Percentiles rank a stretch among this genome's conserved stretches.
phyloP scores from a whole-genome alignment of 2,329 filamentous ascomycete genomes.

The Dichotomopilus funicola region DNA sequence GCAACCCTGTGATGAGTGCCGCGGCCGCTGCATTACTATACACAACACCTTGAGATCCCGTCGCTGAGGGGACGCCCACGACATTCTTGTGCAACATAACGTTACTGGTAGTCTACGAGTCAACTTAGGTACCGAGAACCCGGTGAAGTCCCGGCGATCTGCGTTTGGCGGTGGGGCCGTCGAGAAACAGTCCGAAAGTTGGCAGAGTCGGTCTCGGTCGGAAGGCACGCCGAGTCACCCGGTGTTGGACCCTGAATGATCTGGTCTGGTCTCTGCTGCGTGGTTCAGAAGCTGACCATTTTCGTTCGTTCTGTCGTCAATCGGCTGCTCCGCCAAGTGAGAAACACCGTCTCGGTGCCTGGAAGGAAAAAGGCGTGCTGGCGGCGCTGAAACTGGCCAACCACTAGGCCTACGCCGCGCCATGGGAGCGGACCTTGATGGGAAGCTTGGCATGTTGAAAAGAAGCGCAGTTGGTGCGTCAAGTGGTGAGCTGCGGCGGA shows the following conservation, averaged over 20 bases:
- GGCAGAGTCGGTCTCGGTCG: too few relatives aligned
- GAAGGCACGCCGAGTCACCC: too few relatives aligned
- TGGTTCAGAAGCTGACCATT: not conserved
- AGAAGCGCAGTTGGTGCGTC: not conserved
- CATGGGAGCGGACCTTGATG: constrained; percentile 5
- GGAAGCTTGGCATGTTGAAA: not conserved
- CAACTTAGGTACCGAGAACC: too few relatives aligned
- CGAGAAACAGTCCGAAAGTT: too few relatives aligned
- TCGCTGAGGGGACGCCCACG: too few relatives aligned
- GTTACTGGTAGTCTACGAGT: too few relatives aligned
- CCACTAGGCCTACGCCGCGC: constrained; percentile 10
- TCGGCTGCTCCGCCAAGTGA: not conserved
- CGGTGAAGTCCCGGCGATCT: too few relatives aligned
- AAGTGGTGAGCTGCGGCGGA: not conserved
- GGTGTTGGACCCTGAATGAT: not conserved
- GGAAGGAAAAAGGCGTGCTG: not conserved
- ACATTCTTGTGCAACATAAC: too few relatives aligned
- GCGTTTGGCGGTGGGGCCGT: too few relatives aligned
- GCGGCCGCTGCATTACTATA: too few relatives aligned
- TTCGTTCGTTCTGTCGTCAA: not conserved
- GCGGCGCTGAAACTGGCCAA: constrained; percentile 4
- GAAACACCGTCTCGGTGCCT: not conserved
- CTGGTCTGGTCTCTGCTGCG: not conserved
- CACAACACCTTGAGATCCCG: too few relatives aligned
- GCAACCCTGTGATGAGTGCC: too few relatives aligned